phyloP scores from a whole-genome alignment of 164 flowering plant species.

The Chloranthus sessilifolius region DNA sequence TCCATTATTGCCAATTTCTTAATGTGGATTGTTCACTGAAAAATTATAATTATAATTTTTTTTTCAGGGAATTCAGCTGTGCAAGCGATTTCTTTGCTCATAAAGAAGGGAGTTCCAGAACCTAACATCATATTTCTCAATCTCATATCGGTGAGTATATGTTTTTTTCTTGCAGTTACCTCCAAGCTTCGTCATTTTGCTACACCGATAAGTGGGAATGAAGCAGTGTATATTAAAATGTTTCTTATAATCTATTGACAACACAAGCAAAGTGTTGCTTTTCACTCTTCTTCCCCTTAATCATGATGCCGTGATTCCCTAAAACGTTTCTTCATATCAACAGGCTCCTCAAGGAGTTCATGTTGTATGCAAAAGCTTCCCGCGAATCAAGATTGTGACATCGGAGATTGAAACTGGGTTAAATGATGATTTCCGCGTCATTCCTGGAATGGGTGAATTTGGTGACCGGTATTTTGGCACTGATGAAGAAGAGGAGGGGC shows the following conservation, averaged over 20 bases:
- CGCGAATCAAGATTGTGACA: conserved; percentile 88
- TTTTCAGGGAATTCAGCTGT: conserved; percentile 89
- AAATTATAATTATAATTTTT: no score
- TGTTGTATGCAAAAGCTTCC: conserved; percentile 82
- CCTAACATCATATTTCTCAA: conserved; percentile 90
- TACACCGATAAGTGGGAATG: not conserved
- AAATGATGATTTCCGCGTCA: conserved; percentile 79
- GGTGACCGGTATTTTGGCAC: conserved; percentile 98
- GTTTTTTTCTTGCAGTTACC: not conserved
- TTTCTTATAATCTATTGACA: not conserved
- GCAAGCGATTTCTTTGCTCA: conserved; percentile 80
- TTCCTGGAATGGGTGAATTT: conserved; percentile 97
- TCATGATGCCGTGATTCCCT: not conserved
- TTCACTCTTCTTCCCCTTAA: not conserved
- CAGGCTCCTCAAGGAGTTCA: conserved; percentile 98
- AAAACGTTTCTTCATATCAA: not conserved
- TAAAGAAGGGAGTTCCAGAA: conserved; percentile 92
- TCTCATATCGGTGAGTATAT: conserved; percentile 82
- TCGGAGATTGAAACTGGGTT: conserved; percentile 85
- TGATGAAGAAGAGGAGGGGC: conserved; percentile 61
- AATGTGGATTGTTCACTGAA: not conserved
- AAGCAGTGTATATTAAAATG: not conserved
- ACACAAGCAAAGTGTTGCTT: no score
- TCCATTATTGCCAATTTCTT: not conserved
- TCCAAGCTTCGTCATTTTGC: not conserved